Evolutionary conservation across 2,329 filamentous ascomycete species (phyloP).

Genomic region (Nemania diffusa): DNA sequence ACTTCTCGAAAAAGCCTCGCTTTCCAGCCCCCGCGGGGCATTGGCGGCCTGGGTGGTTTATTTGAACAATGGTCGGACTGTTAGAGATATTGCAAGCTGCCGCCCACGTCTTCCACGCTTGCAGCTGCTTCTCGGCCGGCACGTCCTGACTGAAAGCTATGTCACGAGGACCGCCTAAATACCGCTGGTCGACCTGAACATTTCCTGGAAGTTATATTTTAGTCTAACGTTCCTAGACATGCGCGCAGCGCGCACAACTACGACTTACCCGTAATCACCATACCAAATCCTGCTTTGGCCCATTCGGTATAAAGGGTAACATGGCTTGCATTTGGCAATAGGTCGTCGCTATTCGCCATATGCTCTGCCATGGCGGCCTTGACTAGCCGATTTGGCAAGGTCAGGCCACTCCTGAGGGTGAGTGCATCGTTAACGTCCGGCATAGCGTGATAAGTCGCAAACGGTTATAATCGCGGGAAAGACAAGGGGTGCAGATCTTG

Average conservation of each 20-base stretch:
- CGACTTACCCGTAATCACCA: background rate
- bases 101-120: conserved; percentile 8
- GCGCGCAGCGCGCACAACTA: background rate
- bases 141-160: background rate
- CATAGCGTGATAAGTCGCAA: background rate
- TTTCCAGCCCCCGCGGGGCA: conserved; percentile 47
- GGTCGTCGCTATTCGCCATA: conserved; percentile 42
- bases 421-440: background rate
- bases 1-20: conserved; percentile 44
- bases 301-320: background rate
- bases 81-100: conserved; percentile 58
- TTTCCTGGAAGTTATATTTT: background rate
- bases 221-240: background rate
- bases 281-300: conserved; percentile 4
- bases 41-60: conserved; percentile 67
- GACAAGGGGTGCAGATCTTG: background rate
- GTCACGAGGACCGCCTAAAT: background rate
- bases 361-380: conserved; percentile 71
- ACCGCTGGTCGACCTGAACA: conserved; percentile 1
- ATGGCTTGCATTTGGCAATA: background rate
- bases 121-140: background rate
- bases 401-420: background rate
- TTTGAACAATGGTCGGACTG: conserved; percentile 64
- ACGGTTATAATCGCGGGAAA: background rate
- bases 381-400: conserved; percentile 62